Evolutionary conservation across 305 asterid genomes (phyloP).

Genomic region (Solanum aculeatissimum): DNA sequence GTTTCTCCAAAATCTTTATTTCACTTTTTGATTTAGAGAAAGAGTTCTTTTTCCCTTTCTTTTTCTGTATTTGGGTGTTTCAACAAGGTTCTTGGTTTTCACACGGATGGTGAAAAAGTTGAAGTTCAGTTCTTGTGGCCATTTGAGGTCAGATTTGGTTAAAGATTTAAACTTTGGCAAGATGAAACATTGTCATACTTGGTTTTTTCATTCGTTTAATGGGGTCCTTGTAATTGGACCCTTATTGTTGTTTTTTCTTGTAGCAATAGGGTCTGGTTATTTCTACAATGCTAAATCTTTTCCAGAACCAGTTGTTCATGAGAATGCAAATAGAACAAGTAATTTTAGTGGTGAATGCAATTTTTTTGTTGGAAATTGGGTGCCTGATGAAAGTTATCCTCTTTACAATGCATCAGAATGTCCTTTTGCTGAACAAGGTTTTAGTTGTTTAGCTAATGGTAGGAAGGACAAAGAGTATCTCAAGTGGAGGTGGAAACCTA

Average conservation of each 20-base stretch:
- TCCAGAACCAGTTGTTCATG: constrained; percentile 15
- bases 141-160: constrained; percentile 26
- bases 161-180: constrained; percentile 35
- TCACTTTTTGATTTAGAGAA: constrained; percentile 14
- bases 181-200: constrained; percentile 28
- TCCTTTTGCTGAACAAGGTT: constrained; percentile 66
- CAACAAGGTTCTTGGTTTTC: constrained; percentile 1
- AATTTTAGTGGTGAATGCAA: constrained; percentile 35
- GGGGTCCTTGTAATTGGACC: constrained; percentile 51
- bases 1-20: constrained; percentile 11
- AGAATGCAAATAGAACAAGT: constrained; percentile 1
- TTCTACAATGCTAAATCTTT: constrained; percentile 38
- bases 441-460: constrained; percentile 80
- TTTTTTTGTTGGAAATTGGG: constrained; percentile 81
- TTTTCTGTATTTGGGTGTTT: background rate
- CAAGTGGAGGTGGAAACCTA: constrained; percentile 89
- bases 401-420: constrained; percentile 71
- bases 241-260: constrained; percentile 44
- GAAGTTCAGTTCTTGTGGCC: constrained; percentile 20
- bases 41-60: background rate
- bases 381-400: constrained; percentile 66
- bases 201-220: constrained; percentile 51
- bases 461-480: constrained; percentile 64
- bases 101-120: constrained; percentile 25
- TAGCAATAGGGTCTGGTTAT: constrained; percentile 56